A percentile compares a stretch with the other conserved stretches of the same genome.
These are phyloP conservation scores for Irpex sp. DNA, from an alignment of 1,284 basidiomycete species.

Conservation along the genomic window DNA sequence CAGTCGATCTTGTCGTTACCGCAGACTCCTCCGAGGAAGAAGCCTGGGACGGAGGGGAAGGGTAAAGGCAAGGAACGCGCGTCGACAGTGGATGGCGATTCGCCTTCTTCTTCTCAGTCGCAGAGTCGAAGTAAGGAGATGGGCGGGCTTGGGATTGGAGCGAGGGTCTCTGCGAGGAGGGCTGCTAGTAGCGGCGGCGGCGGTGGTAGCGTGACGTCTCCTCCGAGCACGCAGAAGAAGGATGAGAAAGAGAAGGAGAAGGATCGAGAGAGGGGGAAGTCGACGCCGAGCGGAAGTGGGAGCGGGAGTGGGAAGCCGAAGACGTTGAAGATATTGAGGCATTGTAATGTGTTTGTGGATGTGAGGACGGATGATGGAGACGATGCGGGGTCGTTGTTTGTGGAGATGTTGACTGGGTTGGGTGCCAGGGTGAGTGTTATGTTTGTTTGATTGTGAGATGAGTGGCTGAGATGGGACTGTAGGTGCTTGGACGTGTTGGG, in stretches of 20 bases:
- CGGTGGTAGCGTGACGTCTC: neutral
- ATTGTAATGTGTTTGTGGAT: conserved; percentile 87
- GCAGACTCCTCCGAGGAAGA: conserved; percentile 31
- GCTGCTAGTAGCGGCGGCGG: neutral
- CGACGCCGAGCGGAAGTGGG: conserved; percentile 8
- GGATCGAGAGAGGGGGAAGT: neutral
- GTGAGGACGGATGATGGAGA: conserved; percentile 85
- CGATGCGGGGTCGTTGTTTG: conserved; percentile 80
- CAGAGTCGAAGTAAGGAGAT: no score
- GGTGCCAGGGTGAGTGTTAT: conserved; percentile 72
- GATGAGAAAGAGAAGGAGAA: no score
- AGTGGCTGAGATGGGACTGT: conserved; percentile 1
- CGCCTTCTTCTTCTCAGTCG: neutral
- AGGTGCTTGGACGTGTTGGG: conserved; percentile 64
- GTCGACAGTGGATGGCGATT: conserved; percentile 24
- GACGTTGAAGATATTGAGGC: conserved; percentile 51
- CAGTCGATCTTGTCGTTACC: conserved; percentile 49
- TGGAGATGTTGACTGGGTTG: conserved; percentile 77
- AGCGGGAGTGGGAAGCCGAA: neutral
- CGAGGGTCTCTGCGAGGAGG: conserved; percentile 17
- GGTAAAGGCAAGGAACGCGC: conserved; percentile 26
- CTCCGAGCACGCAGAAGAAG: neutral
- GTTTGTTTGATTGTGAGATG: neutral
- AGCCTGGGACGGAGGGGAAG: conserved; percentile 33
- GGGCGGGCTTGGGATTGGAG: conserved; percentile 8